Conservation (phyloP, 208 protist genomes). For the Trypanosoma boissoni region DNA sequence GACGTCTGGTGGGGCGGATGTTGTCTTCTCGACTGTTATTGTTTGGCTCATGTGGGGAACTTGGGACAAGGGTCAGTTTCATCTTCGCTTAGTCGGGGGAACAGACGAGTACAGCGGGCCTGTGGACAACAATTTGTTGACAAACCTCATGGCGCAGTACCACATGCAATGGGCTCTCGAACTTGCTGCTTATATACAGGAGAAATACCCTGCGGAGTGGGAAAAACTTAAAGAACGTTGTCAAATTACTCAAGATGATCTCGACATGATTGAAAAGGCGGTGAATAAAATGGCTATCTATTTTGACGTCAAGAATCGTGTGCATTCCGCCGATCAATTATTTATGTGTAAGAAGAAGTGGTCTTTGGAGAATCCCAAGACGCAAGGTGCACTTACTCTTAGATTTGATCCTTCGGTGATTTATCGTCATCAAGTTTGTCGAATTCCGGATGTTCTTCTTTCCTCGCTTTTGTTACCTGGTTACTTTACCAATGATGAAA, state of each 20-base stretch:
- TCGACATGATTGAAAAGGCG: conserved; percentile 69
- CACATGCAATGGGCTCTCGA: conserved; percentile 83
- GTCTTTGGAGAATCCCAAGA: conserved; percentile 57
- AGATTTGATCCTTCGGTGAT: conserved; percentile 82
- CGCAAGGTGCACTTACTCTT: conserved; percentile 29
- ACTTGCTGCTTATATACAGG: conserved; percentile 45
- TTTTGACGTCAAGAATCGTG: conserved; percentile 77
- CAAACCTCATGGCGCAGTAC: conserved; percentile 87
- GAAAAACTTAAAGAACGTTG: conserved; percentile 55
- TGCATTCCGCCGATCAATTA: conserved; percentile 82
- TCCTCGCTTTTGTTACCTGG: conserved; percentile 75
- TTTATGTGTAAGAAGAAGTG: conserved; percentile 89
- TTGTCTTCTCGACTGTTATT: conserved; percentile 75
- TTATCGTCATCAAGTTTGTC: conserved; percentile 83
- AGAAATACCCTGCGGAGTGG: conserved; percentile 61
- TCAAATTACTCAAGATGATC: conserved; percentile 67
- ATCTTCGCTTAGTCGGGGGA: conserved; percentile 81
- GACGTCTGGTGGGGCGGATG: conserved; percentile 69
- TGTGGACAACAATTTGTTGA: conserved; percentile 91
- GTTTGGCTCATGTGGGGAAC: conserved; percentile 87
- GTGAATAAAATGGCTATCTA: conserved; percentile 66
- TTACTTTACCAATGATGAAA: conserved; percentile 75
- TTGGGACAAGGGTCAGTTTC: conserved; percentile 79
- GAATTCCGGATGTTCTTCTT: conserved; percentile 81
- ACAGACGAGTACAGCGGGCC: conserved; percentile 85